Evolutionary conservation across 2,329 filamentous ascomycete genomes (phyloP).

Genomic region (Aureobasidium mangrovei): DNA sequence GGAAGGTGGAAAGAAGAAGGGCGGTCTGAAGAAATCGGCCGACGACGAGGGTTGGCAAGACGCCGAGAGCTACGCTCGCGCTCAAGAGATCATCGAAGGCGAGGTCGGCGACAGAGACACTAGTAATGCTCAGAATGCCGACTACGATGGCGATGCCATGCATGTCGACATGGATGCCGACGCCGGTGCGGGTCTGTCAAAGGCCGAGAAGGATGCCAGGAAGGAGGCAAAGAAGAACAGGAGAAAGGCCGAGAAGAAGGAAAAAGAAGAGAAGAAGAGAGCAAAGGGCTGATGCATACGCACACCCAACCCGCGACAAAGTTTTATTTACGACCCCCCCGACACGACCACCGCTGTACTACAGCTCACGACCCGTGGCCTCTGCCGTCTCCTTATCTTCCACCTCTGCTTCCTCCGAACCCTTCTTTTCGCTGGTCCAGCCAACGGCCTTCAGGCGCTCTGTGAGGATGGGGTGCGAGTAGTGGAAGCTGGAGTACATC

Average conservation of each 20-base stretch:
- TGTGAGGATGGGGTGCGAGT: slow-evolving; percentile 91
- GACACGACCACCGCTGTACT: slow-evolving; percentile 21
- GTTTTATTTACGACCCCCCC: slow-evolving; percentile 5
- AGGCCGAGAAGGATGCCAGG: slow-evolving; percentile 43
- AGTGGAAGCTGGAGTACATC: slow-evolving; percentile 98
- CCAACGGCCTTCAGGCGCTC: slow-evolving; percentile 86
- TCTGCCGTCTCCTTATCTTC: slow-evolving; percentile 55
- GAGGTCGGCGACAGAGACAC: slow-evolving; percentile 30
- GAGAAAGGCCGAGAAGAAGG: slow-evolving; percentile 35
- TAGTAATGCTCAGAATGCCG: slow-evolving; percentile 18
- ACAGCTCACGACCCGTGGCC: slow-evolving; percentile 69
- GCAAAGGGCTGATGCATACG: slow-evolving; percentile 8
- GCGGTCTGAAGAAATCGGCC: slow-evolving; percentile 14
- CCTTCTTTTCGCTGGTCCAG: slow-evolving; percentile 63
- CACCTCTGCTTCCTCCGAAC: slow-evolving; percentile 34
- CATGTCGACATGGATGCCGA: slow-evolving; percentile 19
- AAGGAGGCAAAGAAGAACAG: slow-evolving; percentile 49
- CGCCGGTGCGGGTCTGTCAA: slow-evolving; percentile 24
- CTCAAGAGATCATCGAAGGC: slow-evolving; percentile 33
- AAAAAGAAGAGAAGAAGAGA: slow-evolving; percentile 18
- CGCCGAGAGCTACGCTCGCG: slow-evolving; percentile 34
- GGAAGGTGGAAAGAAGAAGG: slow-evolving; percentile 15
- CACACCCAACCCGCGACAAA: background rate
- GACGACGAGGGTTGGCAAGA: slow-evolving; percentile 31
- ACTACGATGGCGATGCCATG: slow-evolving; percentile 6